Base-by-base conservation (phyloP, 768 basidiomycete genomes). In the Sutorius australiensis region DNA sequence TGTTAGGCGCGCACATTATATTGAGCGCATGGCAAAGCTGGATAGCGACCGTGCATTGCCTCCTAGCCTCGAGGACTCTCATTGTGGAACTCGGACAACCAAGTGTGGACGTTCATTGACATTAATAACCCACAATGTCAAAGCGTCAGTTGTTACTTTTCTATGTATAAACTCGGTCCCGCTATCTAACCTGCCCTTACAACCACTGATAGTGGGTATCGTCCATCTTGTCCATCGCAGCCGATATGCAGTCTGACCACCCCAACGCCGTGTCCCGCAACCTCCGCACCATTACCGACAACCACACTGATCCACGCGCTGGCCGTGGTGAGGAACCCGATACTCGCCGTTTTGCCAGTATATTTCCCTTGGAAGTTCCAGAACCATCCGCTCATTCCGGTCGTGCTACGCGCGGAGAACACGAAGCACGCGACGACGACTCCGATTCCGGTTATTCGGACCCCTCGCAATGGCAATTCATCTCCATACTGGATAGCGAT, bases 291-390 rank as follows among this genome's bases (percentile, higher is more conserved):
- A 19, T 9, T 34, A 32, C 50, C 16, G 48, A 30, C 27, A 4
- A 24, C 50, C 21, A 38, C 27, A 27, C 44, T 6, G 53, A 54
- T 46, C 49, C 38, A 42, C 36, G 32, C 33, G 21, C 40, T 16
- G 31, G 38, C 31, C 50, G 40, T 16, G 39, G 41, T 17, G 6
- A n/a, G n/a, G 50, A 48, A 12, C 50, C 44, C 14, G 60, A 69
- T 10, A 66, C 60, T 46, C 66, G 69, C 32, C 65, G 69, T 34
- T 69, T 65, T 36, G 69, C 57, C 2, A 17, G 41, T 17, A 51
- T 69, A 45, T 61, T 69, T 36, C 46, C 58, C 38, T 19, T 40
- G 6, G 56, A 65, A 16, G 40, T 39, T 12, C 50, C 48, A 33
- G 51, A 49, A 21, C 30, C 27, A 24, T 50, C 54, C 33, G 33